Percentiles rank a stretch among this genome's conserved stretches.
Conservation (phyloP, 768 basidiomycete genomes). For the Pleurotus tuoliensis region DNA sequence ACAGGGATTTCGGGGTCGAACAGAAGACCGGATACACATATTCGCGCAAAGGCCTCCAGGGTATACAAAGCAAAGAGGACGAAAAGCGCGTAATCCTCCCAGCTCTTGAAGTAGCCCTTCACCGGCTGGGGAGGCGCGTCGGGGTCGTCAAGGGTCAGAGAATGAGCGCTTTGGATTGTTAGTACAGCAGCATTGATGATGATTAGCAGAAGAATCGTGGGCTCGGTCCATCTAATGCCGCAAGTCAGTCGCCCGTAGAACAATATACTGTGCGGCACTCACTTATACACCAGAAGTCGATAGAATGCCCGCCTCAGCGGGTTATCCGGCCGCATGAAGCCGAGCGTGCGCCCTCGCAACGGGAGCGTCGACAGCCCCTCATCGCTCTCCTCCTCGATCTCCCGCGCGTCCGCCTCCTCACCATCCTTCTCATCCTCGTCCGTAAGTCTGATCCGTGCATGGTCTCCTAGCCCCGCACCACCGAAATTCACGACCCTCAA, state of each 20-base stretch:
- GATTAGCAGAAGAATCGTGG: slow-evolving; percentile 77
- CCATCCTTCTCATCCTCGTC: slow-evolving; percentile 30
- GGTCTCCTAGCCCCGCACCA: slow-evolving; percentile 55
- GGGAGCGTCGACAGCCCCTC: slow-evolving; percentile 37
- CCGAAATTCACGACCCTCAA: slow-evolving; percentile 81
- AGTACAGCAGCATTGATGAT: slow-evolving; percentile 79
- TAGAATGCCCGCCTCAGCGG: slow-evolving; percentile 60
- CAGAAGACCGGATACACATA: slow-evolving; percentile 84
- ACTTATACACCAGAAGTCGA: slow-evolving; percentile 69
- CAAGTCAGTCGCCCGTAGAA: too few species aligned
- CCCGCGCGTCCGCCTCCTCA: slow-evolving; percentile 10
- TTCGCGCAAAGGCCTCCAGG: slow-evolving; percentile 88
- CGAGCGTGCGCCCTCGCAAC: slow-evolving; percentile 76
- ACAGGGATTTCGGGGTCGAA: slow-evolving; percentile 75
- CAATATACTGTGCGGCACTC: slow-evolving; percentile 26
- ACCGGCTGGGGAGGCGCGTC: slow-evolving; percentile 37
- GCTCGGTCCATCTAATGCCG: slow-evolving; percentile 75
- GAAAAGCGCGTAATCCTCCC: slow-evolving; percentile 91
- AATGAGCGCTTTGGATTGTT: slow-evolving; percentile 70
- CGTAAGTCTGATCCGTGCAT: slow-evolving; percentile 41
- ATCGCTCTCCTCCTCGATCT: slow-evolving; percentile 33
- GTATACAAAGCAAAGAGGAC: slow-evolving; percentile 82
- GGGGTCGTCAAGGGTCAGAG: slow-evolving; percentile 50
- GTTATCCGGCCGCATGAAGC: slow-evolving; percentile 70
- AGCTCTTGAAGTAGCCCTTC: slow-evolving; percentile 77